Conservation (phyloP, 768 basidiomycete genomes). For the Cyclocybe cylindracea region DNA sequence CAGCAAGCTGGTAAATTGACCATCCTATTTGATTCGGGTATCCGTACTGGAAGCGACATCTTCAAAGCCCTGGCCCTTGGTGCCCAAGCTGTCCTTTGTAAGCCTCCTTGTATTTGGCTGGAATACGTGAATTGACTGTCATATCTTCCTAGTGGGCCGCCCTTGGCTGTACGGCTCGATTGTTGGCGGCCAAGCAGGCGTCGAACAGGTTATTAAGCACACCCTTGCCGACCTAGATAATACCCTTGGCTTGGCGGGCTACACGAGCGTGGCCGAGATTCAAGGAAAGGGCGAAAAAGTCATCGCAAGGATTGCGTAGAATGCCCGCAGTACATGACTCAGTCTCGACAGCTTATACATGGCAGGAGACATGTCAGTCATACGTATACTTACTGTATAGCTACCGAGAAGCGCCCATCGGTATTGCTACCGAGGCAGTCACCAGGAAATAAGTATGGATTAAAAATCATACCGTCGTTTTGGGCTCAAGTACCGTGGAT, state of each 20-base stretch:
- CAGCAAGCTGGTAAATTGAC: slow-evolving; percentile 63
- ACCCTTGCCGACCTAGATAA: slow-evolving; percentile 70
- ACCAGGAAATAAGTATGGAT: too few relatives aligned
- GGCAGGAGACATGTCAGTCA: too few relatives aligned
- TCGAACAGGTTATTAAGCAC: slow-evolving; percentile 70
- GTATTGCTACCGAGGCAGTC: too few relatives aligned
- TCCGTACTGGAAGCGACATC: slow-evolving; percentile 82
- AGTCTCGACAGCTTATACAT: too few relatives aligned
- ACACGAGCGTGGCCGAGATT: slow-evolving; percentile 57
- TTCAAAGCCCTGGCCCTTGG: slow-evolving; percentile 86
- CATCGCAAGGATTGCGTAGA: slow-evolving; percentile 25
- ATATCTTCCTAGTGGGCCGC: slow-evolving; percentile 55
- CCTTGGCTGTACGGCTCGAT: slow-evolving; percentile 75
- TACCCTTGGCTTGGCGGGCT: slow-evolving; percentile 65
- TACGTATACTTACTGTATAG: too few relatives aligned
- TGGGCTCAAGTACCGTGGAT: too few relatives aligned
- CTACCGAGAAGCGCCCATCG: too few relatives aligned
- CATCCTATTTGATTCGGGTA: slow-evolving; percentile 78
- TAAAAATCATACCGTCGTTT: too few relatives aligned
- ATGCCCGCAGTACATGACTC: slow-evolving; percentile 11
- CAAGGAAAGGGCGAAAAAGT: slow-evolving; percentile 58
- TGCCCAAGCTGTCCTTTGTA: slow-evolving; percentile 77
- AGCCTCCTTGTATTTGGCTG: slow-evolving; percentile 25
- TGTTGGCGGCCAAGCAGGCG: slow-evolving; percentile 69
- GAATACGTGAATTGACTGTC: not conserved